Evolutionary conservation across 495 filamentous ascomycete genomes (phyloP).

Genomic region (Podospora australis): DNA sequence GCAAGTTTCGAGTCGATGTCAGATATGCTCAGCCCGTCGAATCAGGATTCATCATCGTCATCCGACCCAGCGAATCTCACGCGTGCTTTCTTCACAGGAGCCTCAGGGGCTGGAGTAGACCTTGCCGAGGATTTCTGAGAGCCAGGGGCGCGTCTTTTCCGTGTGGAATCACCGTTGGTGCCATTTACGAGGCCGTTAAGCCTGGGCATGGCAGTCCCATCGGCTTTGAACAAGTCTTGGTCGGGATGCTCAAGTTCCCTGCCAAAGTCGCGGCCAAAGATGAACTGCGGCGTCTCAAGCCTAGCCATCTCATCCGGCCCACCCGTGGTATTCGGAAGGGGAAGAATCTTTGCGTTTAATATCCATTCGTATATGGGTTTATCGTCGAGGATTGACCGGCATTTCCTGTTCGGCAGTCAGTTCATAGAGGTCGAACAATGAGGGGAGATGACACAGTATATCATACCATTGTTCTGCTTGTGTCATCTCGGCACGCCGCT

Average conservation of each 20-base stretch:
- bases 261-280: conserved; percentile 52
- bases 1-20: no score
- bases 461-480: conserved; percentile 64
- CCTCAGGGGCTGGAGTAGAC: not conserved
- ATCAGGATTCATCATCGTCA: not conserved
- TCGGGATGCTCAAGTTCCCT: conserved; percentile 27
- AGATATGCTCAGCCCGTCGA: no score
- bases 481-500: conserved; percentile 69
- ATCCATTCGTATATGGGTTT: conserved; percentile 72
- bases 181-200: not conserved
- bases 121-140: not conserved
- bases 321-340: conserved; percentile 34
- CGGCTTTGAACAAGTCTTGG: conserved; percentile 24
- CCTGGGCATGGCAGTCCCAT: not conserved
- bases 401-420: no score
- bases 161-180: not conserved
- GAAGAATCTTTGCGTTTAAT: conserved; percentile 59
- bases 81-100: not conserved
- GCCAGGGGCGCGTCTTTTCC: no score
- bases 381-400: conserved; percentile 69
- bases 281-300: conserved; percentile 45
- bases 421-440: no score
- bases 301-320: conserved; percentile 50
- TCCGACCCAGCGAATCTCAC: not conserved
- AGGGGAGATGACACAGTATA: no score